A percentile compares a stretch with the other conserved stretches of the same genome.
Conservation (phyloP, 2,329 filamentous ascomycete species). For the Pestalotiopsis sp. region DNA sequence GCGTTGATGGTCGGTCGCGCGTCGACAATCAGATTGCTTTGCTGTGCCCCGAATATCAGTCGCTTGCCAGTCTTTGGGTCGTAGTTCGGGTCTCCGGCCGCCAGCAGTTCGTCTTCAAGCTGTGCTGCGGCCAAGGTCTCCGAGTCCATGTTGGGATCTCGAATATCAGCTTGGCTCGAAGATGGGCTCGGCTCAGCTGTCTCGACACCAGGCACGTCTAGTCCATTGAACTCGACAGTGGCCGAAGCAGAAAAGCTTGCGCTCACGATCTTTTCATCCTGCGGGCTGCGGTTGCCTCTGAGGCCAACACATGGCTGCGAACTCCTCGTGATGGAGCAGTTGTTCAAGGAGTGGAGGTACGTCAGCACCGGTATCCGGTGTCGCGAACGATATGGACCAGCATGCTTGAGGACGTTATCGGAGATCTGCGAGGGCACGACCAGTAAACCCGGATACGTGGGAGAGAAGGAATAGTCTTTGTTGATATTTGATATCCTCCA, state of each 20-base stretch:
- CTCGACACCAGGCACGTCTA: slow-evolving; percentile 33
- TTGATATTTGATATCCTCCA: slow-evolving; percentile 95
- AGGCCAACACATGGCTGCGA: slow-evolving; percentile 91
- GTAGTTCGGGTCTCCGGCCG: slow-evolving; percentile 49
- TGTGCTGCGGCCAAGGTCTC: slow-evolving; percentile 66
- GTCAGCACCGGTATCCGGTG: slow-evolving; percentile 86
- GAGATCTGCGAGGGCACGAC: slow-evolving; percentile 88
- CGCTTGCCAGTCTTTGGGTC: slow-evolving; percentile 64
- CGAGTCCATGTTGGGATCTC: slow-evolving; percentile 38
- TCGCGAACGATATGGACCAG: slow-evolving; percentile 84
- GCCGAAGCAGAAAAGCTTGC: slow-evolving; percentile 84
- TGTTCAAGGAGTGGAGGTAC: slow-evolving; percentile 95
- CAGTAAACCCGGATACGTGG: slow-evolving; percentile 86
- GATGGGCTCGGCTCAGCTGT: slow-evolving; percentile 40
- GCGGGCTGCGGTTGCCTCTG: slow-evolving; percentile 84
- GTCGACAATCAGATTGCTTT: slow-evolving; percentile 93
- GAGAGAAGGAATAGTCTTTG: slow-evolving; percentile 84
- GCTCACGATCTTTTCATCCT: slow-evolving; percentile 91
- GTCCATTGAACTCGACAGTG: slow-evolving; percentile 39
- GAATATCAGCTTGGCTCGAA: slow-evolving; percentile 55
- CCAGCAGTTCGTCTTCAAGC: slow-evolving; percentile 69
- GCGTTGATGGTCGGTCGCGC: slow-evolving; percentile 94
- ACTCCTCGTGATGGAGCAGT: slow-evolving; percentile 93
- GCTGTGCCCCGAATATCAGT: slow-evolving; percentile 85
- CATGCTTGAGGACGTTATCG: slow-evolving; percentile 96